A percentile compares a stretch with the other conserved stretches of the same genome.
phyloP scores from a whole-genome alignment of 2,329 filamentous ascomycete species.

The Fusarium cyanostomum region DNA sequence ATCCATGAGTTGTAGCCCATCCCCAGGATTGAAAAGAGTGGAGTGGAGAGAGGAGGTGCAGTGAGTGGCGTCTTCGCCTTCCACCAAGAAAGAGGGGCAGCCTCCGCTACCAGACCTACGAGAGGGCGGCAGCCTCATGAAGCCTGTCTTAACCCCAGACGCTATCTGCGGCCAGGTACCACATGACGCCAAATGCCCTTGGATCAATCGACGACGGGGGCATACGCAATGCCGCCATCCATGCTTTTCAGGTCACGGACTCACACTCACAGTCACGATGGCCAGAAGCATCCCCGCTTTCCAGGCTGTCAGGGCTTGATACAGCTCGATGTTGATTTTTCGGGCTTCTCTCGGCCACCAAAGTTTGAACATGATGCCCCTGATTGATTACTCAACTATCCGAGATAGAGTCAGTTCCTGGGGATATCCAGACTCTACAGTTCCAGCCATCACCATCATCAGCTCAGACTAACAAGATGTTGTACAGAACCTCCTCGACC shows the following conservation, averaged over 20 bases:
- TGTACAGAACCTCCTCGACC: background rate
- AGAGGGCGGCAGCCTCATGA: constrained; percentile 30
- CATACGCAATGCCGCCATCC: constrained; percentile 36
- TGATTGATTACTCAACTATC: background rate
- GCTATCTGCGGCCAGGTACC: constrained; percentile 39
- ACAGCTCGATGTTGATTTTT: constrained; percentile 3
- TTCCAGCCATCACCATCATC: background rate
- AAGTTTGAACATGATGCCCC: background rate
- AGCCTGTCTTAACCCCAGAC: constrained; percentile 27
- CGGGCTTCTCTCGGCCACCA: constrained; percentile 14
- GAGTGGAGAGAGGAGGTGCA: constrained; percentile 8
- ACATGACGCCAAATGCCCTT: constrained; percentile 30
- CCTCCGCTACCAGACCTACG: constrained; percentile 12
- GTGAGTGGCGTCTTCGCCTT: constrained; percentile 23
- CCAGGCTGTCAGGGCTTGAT: constrained; percentile 8
- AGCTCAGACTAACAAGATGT: background rate
- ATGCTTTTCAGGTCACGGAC: constrained; percentile 40
- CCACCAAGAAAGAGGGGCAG: constrained; percentile 13
- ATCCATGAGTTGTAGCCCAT: constrained; percentile 3
- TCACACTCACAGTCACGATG: constrained; percentile 39
- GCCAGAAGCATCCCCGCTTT: constrained; percentile 19
- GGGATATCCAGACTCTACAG: background rate
- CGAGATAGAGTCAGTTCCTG: background rate
- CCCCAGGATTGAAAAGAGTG: constrained; percentile 37
- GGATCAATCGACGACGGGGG: constrained; percentile 5